Evolutionary conservation across 2,329 filamentous ascomycete species (phyloP).

Genomic region (Bipolaris zeicola): DNA sequence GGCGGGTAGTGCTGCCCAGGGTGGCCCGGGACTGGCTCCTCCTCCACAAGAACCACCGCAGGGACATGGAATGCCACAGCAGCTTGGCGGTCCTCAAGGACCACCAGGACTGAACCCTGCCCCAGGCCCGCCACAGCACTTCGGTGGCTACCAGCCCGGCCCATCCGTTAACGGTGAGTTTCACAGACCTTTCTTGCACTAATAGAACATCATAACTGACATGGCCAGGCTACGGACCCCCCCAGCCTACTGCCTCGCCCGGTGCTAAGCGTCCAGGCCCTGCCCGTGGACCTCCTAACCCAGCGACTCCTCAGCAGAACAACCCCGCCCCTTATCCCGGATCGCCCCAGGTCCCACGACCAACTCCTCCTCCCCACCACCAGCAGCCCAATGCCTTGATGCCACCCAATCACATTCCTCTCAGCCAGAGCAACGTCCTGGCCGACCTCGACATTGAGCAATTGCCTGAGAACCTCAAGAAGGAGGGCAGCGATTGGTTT

Average conservation of each 20-base stretch:
- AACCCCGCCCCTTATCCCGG: slow-evolving; percentile 86
- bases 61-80: slow-evolving; percentile 63
- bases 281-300: slow-evolving; percentile 66
- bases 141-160: slow-evolving; percentile 72
- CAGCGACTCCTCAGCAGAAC: slow-evolving; percentile 90
- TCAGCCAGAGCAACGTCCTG: slow-evolving; percentile 68
- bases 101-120: slow-evolving; percentile 67
- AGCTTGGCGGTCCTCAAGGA: slow-evolving; percentile 74
- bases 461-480: slow-evolving; percentile 84
- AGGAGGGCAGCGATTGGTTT: slow-evolving; percentile 90
- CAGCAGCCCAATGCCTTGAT: slow-evolving; percentile 45
- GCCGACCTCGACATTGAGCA: slow-evolving; percentile 87
- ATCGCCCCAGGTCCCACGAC: slow-evolving; percentile 81
- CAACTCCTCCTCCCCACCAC: slow-evolving; percentile 66
- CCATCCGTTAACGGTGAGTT: slow-evolving; percentile 65
- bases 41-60: slow-evolving; percentile 68
- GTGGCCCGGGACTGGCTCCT: slow-evolving; percentile 78
- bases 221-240: slow-evolving; percentile 73
- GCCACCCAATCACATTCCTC: slow-evolving; percentile 49
- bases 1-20: slow-evolving; percentile 82
- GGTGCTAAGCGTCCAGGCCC: slow-evolving; percentile 74
- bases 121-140: slow-evolving; percentile 66
- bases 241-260: slow-evolving; percentile 83
- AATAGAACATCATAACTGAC: slow-evolving; percentile 18
- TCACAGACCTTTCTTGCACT: slow-evolving; percentile 13